Conservation (phyloP, 306 rosid genomes). For the Mucuna pruriens region DNA sequence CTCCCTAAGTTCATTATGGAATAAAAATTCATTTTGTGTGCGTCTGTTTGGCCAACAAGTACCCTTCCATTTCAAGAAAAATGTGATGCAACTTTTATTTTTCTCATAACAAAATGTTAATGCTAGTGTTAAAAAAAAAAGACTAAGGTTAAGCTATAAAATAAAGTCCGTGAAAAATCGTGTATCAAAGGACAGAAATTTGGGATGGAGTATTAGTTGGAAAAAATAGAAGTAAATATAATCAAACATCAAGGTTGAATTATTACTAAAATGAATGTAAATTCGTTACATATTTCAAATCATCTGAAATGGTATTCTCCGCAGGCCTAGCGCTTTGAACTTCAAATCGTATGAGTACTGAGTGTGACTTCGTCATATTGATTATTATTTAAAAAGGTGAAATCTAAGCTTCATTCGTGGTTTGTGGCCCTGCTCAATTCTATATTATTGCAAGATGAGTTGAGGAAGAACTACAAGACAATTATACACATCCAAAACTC, state of each 20-base stretch:
- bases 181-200: neutral
- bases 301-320: neutral
- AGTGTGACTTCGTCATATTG: neutral
- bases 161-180: neutral
- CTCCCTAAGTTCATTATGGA: neutral
- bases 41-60: neutral
- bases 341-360: neutral
- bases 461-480: neutral
- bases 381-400: neutral
- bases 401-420: neutral
- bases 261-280: neutral
- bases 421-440: neutral
- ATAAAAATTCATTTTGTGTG: neutral
- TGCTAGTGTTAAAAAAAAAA: neutral
- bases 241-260: neutral
- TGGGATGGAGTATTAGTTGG: neutral
- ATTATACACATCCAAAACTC: neutral
- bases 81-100: neutral
- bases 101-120: neutral
- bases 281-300: neutral
- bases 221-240: neutral
- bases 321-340: neutral
- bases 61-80: neutral
- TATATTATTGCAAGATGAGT: neutral
- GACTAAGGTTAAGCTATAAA: neutral